Percentiles rank a stretch among this genome's conserved stretches.
These are phyloP conservation scores for Colletotrichum endophyticum DNA, from an alignment of 2,329 filamentous ascomycete species.

Conservation along the genomic window DNA sequence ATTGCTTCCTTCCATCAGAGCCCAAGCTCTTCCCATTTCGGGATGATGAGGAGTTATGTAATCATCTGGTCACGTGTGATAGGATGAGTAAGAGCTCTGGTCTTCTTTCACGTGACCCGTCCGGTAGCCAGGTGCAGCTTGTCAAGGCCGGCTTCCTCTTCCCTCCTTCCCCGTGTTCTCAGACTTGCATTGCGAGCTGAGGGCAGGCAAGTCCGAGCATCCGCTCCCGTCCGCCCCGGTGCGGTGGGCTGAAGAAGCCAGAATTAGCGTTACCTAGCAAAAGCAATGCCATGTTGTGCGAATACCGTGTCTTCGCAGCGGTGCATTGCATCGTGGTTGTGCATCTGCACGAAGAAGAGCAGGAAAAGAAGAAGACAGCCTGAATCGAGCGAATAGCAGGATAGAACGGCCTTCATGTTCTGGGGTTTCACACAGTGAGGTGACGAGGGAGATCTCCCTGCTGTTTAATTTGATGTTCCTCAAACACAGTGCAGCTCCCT, in stretches of 20 bases:
- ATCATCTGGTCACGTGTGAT: neutral
- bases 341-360: neutral
- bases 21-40: neutral
- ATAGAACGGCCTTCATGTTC: neutral
- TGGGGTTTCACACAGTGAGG: neutral
- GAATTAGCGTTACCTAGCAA: neutral
- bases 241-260: neutral
- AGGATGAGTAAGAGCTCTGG: neutral
- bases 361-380: neutral
- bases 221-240: neutral
- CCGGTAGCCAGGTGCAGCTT: neutral
- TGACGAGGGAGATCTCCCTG: neutral
- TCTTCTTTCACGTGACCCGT: neutral
- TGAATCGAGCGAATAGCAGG: neutral
- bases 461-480: neutral
- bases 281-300: neutral
- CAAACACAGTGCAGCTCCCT: slow-evolving; percentile 1
- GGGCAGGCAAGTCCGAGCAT: neutral
- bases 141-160: neutral
- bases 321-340: neutral
- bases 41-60: neutral
- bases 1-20: neutral
- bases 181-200: neutral
- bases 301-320: neutral
- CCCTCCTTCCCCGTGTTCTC: neutral